phyloP scores from a whole-genome alignment of 164 flowering plant species.

The Liquidambar formosana region DNA sequence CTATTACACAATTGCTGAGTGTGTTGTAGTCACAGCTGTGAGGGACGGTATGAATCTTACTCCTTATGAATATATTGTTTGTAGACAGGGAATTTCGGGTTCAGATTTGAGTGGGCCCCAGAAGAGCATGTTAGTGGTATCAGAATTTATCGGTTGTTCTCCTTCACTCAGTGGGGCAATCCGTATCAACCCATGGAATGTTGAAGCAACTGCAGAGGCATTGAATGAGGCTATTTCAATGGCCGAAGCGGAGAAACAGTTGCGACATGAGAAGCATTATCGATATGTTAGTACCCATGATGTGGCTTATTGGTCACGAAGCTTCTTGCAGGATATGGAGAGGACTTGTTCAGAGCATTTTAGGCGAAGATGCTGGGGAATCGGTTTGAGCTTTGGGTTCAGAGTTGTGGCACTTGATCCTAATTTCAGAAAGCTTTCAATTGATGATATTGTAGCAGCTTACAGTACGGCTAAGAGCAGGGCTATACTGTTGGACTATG shows the following conservation, averaged over 20 bases:
- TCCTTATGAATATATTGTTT: slow-evolving; percentile 43
- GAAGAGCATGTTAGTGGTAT: slow-evolving; percentile 49
- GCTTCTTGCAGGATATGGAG: slow-evolving; percentile 54
- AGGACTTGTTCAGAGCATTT: slow-evolving; percentile 50
- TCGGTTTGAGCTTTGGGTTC: slow-evolving; percentile 47
- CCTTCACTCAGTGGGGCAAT: slow-evolving; percentile 53
- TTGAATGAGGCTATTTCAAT: slow-evolving; percentile 40
- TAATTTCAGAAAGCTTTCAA: slow-evolving; percentile 46
- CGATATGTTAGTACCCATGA: slow-evolving; percentile 46
- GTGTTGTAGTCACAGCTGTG: slow-evolving; percentile 46
- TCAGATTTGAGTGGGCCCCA: slow-evolving; percentile 25
- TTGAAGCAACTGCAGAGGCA: slow-evolving; percentile 47
- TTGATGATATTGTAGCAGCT: slow-evolving; percentile 38
- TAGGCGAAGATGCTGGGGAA: slow-evolving; percentile 41
- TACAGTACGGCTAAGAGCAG: slow-evolving; percentile 33
- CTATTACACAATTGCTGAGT: slow-evolving; percentile 40
- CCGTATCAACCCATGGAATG: slow-evolving; percentile 49
- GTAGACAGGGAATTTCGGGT: slow-evolving; percentile 30
- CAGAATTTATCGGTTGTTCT: slow-evolving; percentile 50
- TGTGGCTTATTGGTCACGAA: slow-evolving; percentile 52
- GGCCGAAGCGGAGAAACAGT: slow-evolving; percentile 35
- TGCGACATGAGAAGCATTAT: slow-evolving; percentile 55
- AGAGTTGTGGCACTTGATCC: slow-evolving; percentile 49
- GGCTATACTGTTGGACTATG: slow-evolving; percentile 54
- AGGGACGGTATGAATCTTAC: slow-evolving; percentile 50